A percentile compares a stretch with the other conserved stretches of the same genome.
phyloP scores from a whole-genome alignment of 352 stramenopile genomes.

The Phytopythium montanum region DNA sequence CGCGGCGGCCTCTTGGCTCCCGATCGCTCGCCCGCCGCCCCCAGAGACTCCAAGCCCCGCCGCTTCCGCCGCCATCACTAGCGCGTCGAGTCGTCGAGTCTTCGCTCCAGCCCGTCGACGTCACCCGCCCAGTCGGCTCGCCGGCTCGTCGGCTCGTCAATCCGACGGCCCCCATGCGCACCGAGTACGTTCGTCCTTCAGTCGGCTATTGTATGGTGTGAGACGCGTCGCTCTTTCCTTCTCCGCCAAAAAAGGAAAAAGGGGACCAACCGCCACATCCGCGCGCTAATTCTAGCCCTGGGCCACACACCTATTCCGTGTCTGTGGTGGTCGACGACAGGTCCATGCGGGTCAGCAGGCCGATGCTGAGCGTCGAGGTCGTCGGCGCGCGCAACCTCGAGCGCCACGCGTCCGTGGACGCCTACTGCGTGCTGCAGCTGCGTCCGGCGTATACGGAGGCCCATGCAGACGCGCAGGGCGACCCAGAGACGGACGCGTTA shows the following conservation, averaged over 20 bases:
- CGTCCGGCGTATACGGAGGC: conserved; percentile 5
- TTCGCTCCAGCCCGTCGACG: conserved; percentile 4
- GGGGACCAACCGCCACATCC: conserved; percentile 1
- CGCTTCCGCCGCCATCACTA: no score
- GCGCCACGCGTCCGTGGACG: conserved; percentile 49
- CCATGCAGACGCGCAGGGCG: neutral
- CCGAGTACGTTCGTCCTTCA: conserved; percentile 24
- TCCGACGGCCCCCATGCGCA: no score
- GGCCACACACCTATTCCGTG: conserved; percentile 6
- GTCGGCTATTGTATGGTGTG: conserved; percentile 2
- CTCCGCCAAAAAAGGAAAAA: neutral
- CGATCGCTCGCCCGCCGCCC: neutral
- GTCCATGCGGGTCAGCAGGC: conserved; percentile 19
- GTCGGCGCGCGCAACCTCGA: conserved; percentile 71
- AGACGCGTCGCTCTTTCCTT: conserved; percentile 1
- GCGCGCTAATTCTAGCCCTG: neutral
- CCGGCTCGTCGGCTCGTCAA: neutral
- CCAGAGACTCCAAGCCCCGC: neutral
- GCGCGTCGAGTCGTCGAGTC: no score
- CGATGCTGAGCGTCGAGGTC: conserved; percentile 60
- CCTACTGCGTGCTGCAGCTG: conserved; percentile 61
- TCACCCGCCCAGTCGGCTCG: conserved; percentile 1
- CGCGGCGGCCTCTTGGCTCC: neutral
- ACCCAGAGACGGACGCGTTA: neutral
- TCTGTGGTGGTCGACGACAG: neutral